Percentiles rank a stretch among this genome's conserved stretches.
Conservation (phyloP, 306 rosid species). For the Acmispon strigosus region DNA sequence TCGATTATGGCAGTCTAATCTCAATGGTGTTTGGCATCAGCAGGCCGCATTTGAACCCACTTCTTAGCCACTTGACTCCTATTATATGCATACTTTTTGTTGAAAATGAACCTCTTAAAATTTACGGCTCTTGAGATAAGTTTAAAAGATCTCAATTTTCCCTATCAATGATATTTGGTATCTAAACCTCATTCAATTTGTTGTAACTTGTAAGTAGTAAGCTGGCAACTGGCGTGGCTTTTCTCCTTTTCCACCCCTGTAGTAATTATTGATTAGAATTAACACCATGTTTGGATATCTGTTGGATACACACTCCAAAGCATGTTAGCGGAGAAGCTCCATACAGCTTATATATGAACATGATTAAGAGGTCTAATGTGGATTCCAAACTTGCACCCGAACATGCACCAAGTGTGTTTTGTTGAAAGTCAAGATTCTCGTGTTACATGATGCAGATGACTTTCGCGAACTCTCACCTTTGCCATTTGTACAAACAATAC, state of each 20-base stretch:
- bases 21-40: constrained; percentile 85
- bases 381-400: too few relatives aligned
- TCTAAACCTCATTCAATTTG: background rate
- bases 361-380: too few relatives aligned
- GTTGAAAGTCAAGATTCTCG: background rate
- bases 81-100: background rate
- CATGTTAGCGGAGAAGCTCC: too few relatives aligned
- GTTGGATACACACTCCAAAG: too few relatives aligned
- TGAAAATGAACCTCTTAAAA: constrained; percentile 4
- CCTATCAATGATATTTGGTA: background rate
- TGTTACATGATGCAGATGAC: background rate
- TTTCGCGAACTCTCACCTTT: background rate
- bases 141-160: background rate
- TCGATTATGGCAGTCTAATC: constrained; percentile 82
- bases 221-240: background rate
- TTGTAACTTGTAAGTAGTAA: constrained; percentile 17
- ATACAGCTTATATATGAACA: too few relatives aligned
- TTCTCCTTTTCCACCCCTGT: background rate
- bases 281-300: too few relatives aligned
- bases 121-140: background rate
- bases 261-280: constrained; percentile 3
- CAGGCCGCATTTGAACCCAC: constrained; percentile 74
- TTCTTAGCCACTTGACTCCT: constrained; percentile 29
- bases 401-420: background rate
- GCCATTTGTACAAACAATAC: background rate